These are phyloP conservation scores for Phytophthora vignae DNA, from an alignment of 352 stramenopile species.

Conservation along the genomic window DNA sequence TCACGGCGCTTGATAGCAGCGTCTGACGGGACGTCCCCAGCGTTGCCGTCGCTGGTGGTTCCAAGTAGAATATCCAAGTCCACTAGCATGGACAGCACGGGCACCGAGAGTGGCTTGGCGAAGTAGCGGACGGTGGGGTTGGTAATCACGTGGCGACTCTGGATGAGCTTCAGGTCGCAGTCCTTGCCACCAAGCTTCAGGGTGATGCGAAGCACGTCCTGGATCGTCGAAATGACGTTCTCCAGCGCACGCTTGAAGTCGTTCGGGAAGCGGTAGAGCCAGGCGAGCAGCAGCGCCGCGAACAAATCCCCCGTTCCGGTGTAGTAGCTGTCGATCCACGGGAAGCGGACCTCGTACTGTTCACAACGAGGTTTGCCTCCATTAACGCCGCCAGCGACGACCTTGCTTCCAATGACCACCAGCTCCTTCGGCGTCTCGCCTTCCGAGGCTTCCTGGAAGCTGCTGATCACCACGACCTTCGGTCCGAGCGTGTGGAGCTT, in stretches of 20 bases:
- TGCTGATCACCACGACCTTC: slow-evolving; percentile 85
- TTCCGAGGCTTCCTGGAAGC: slow-evolving; percentile 60
- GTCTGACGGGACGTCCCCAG: slow-evolving; percentile 27
- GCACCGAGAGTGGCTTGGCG: slow-evolving; percentile 50
- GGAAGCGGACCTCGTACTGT: slow-evolving; percentile 83
- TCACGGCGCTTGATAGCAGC: slow-evolving; percentile 21
- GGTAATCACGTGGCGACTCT: slow-evolving; percentile 78
- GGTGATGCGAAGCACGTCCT: slow-evolving; percentile 80
- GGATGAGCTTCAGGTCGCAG: slow-evolving; percentile 87
- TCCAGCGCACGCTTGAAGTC: slow-evolving; percentile 79
- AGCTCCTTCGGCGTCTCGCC: slow-evolving; percentile 50
- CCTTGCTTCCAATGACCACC: slow-evolving; percentile 76
- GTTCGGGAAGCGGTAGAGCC: slow-evolving; percentile 67
- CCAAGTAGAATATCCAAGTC: slow-evolving; percentile 40
- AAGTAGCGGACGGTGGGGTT: slow-evolving; percentile 59
- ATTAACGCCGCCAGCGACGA: slow-evolving; percentile 18
- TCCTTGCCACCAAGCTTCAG: slow-evolving; percentile 67
- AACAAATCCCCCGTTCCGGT: slow-evolving; percentile 87
- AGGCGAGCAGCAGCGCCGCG: slow-evolving; percentile 81
- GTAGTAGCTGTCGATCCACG: slow-evolving; percentile 85
- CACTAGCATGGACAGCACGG: slow-evolving; percentile 36
- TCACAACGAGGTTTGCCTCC: slow-evolving; percentile 45
- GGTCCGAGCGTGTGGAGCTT: slow-evolving; percentile 78
- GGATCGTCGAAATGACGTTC: slow-evolving; percentile 82
- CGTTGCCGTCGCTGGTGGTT: slow-evolving; percentile 16